Base-by-base conservation (phyloP, 768 basidiomycete genomes). In the Pleurotus cornucopiae region DNA sequence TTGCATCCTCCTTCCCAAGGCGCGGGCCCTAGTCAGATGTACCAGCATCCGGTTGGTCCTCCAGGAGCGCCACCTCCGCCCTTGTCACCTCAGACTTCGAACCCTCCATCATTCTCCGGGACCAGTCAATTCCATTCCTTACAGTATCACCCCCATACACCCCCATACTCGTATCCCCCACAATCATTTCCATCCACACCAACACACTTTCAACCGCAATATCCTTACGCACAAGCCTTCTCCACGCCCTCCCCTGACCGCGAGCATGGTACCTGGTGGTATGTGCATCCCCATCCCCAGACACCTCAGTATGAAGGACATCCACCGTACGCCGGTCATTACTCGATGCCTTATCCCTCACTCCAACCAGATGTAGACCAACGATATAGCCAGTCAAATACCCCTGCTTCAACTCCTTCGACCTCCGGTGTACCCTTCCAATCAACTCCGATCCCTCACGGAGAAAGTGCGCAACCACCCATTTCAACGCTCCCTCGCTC, bases 241-340 rank as follows among this genome's bases (percentile, higher is more conserved):
- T 20, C 20, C 7, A 61, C 65, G 14, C 58, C 69, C 13, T 57
- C 54, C 2, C 72, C 73, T 4, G 63, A 67, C n/a, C 79, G 79
- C 4, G 67, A 66, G n/a, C 77, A 72, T 58, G 76, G 75, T n/a
- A 66, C 72, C 1, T 83, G 81, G 80, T 85, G 78, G 74, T 83
- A 82, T 58, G 62, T 79, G 18, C 20, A 20, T 20, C 20, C 20
- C 20, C 68, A 13, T 3, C 39, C 60, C 16, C 55, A 59, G 38
- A 59, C 37, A 16, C 58, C 52, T 3, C 67, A 63, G 37, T 70
- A 67, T 14, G 69, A 71, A 34, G 71, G 62, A 3, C 61, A 54
- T n/a, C 61, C 60, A 11, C 60, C 69, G 16, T 76, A 73, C 58
- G 72, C 68, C 21, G 62, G 61, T 1, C 70, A 62, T 52, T 73